Base-by-base conservation (phyloP, 352 stramenopile genomes). In the Globisporangium uncinulatum region DNA sequence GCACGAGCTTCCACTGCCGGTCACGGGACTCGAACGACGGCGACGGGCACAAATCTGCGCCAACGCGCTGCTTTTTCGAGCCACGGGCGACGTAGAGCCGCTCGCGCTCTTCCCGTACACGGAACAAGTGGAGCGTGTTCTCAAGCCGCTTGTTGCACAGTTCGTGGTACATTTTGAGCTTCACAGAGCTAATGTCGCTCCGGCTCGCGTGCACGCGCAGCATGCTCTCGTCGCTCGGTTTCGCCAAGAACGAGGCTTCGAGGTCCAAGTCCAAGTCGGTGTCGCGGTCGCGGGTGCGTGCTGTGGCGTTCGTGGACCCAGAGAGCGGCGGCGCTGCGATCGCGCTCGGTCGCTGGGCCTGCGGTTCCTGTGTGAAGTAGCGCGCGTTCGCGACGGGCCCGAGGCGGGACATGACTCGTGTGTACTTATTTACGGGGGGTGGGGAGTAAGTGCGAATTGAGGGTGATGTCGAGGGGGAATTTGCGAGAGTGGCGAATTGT, bases 1-100 rank as follows among this genome's bases (percentile, higher is more conserved):
- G 66, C 13, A 92, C 65, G 42, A 89, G 60, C 58, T 89, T 92
- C 79, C 77, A 92, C 57, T 84, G 71, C 11, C 60, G 57, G 49
- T 71, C 66, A 14, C 37, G 37, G 21, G 59, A 50, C 36, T 59
- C 59, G 34, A 60, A 55, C 9, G 50, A 52, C 36, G 52, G 31
- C 29, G 52, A 56, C 29, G 41, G 37, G 7, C 46, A 31, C 31
- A 34, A n/a, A n/a, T 39, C 39, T 4, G 31, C 24, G 3, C 60
- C 49, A 2, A 63, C 54, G 31, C 60, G 60, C 55, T 63, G 60
- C 15, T 62, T 62, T 54, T 66, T 66, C 20, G 21, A 10, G 21
- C 54, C 60, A 6, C 59, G 59, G 29, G 59, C 53, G 52, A 60
- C 42, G 10, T 57, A 59, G 24, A 62, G 39, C 21, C 62, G 63